These are phyloP conservation scores for Cnidoscolus chayamansa DNA, from an alignment of 441 rosid genomes.

Conservation along the genomic window DNA sequence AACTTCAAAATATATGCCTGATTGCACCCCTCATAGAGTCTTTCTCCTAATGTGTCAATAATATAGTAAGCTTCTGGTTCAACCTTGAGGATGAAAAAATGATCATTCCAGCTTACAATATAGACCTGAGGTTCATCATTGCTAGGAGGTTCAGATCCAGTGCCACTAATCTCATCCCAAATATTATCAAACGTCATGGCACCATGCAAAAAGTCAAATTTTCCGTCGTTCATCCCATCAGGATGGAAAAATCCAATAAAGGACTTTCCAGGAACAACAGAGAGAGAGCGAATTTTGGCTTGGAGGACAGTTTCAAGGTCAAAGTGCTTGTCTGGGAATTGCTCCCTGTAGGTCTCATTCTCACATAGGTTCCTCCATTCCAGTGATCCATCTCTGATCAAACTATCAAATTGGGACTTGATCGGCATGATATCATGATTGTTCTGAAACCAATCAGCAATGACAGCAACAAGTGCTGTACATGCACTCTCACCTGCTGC, in stretches of 20 bases:
- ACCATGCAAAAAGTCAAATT: conserved; percentile 61
- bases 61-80: conserved; percentile 79
- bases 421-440: conserved; percentile 66
- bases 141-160: conserved; percentile 37
- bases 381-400: conserved; percentile 77
- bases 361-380: conserved; percentile 83
- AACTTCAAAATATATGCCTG: conserved; percentile 90
- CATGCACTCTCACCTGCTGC: conserved; percentile 95
- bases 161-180: conserved; percentile 69
- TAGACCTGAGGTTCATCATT: conserved; percentile 48
- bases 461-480: conserved; percentile 76
- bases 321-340: conserved; percentile 82
- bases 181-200: conserved; percentile 88
- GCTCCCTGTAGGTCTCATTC: conserved; percentile 53
- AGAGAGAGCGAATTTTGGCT: conserved; percentile 65
- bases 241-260: conserved; percentile 83
- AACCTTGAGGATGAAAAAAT: conserved; percentile 75
- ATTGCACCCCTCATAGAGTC: conserved; percentile 80
- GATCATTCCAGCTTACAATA: conserved; percentile 91
- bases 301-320: conserved; percentile 82
- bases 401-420: conserved; percentile 75
- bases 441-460: conserved; percentile 78
- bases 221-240: conserved; percentile 57
- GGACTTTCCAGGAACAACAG: conserved; percentile 58
- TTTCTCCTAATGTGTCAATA: conserved; percentile 83